These are phyloP conservation scores for Fusarium sp. DNA, from an alignment of 2,329 filamentous ascomycete species.

Conservation along the genomic window DNA sequence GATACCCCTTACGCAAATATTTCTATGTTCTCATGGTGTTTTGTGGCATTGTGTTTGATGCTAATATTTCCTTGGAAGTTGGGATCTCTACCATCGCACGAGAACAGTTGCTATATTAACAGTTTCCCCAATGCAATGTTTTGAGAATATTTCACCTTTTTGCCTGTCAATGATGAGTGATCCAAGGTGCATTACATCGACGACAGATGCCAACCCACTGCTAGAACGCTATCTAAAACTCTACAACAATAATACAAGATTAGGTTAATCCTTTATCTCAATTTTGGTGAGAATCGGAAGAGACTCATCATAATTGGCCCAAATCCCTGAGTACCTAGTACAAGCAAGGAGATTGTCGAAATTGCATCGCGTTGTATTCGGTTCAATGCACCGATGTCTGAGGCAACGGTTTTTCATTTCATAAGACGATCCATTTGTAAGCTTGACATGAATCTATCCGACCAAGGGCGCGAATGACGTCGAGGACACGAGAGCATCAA, in stretches of 20 bases:
- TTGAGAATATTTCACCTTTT: background rate
- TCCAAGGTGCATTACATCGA: background rate
- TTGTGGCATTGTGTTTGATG: background rate
- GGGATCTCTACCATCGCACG: background rate
- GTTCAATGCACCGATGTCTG: background rate
- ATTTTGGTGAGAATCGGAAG: too few relatives aligned
- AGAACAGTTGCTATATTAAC: background rate
- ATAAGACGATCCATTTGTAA: background rate
- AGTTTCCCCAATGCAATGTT: background rate
- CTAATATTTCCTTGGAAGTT: background rate
- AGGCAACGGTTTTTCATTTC: background rate
- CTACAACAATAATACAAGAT: too few relatives aligned
- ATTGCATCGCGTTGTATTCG: background rate
- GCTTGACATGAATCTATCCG: background rate
- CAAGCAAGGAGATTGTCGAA: too few relatives aligned
- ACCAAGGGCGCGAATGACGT: background rate
- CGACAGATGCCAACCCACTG: background rate
- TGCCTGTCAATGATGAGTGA: accelerated
- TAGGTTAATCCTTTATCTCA: too few relatives aligned
- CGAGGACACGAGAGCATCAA: background rate
- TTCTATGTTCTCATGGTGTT: background rate
- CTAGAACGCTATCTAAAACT: too few relatives aligned
- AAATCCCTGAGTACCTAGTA: too few relatives aligned
- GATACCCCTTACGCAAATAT: constrained; percentile 19
- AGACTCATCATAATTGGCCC: too few relatives aligned